Evolutionary conservation across 208 protist species (phyloP), one percentile per base, ranked within the genome.

Genomic region (Lotmaria passim): DNA sequence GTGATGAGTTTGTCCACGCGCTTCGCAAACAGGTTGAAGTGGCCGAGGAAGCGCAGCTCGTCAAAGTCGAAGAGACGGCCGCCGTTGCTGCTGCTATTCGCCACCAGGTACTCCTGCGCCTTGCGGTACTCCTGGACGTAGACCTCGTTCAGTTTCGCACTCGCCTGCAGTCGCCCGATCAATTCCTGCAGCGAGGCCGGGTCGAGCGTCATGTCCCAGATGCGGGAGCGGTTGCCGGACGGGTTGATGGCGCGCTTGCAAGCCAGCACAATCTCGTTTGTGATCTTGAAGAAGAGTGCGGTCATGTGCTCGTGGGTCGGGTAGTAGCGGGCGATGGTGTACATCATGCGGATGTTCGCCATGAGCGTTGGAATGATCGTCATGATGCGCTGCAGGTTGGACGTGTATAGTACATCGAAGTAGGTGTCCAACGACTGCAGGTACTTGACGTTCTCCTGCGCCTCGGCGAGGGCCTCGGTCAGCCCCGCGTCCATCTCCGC

Each of bases 401-500:
- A 93, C 24, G 66, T 80, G 85, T 98, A 98, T 44, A 99, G 86
- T 77, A 98, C 97, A 83, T 99, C 95, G 75, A 98, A 94, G 78
- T 98, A 98, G 72, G 96, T 97, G 68, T 98, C 95, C 50, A 99
- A 78, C 15, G 93, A 98, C 41, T 91, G 90, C 60, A 99, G 87
- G 81, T 99, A 99, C 81, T 98, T 97, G 34, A 99, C 93, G 75
- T 99, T 99, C 77, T 99, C 98, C 74, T 98, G 98, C 14, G 98
- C 98, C 90, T 99, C 98, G 39, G 97, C 94, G n/a, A 97, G 70
- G 26, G 87, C 93, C 57, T 99, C 97, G 4, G 95, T 98, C 34
- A 99, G 82, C 24, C 57, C 66, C 17, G 86, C 71, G 72, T 99
- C 97, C 60, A 90, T 84, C 47, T 94, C 87, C 5, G 72, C 63